phyloP scores from a whole-genome alignment of 2,329 filamentous ascomycete species.

The Microsporum ferrugineum region DNA sequence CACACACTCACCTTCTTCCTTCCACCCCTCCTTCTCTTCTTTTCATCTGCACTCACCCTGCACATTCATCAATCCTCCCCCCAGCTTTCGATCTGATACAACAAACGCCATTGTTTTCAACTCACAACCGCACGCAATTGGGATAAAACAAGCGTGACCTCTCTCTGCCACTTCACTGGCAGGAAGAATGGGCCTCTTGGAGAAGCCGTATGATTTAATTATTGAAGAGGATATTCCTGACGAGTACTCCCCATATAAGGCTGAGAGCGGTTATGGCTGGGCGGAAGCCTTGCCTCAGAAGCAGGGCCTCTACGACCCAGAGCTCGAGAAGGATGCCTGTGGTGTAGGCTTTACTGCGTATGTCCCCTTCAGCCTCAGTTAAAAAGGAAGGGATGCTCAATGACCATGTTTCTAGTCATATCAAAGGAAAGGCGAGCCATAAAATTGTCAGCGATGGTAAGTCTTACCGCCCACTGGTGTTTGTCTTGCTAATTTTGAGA shows the following conservation, averaged over 20 bases:
- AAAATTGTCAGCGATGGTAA: conserved; percentile 97
- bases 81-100: not conserved
- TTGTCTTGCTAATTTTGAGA: not conserved
- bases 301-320: conserved; percentile 96
- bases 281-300: conserved; percentile 90
- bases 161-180: not conserved
- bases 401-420: conserved; percentile 52
- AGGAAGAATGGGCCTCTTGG: conserved; percentile 43
- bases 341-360: conserved; percentile 98
- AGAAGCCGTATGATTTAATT: conserved; percentile 39
- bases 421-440: conserved; percentile 93
- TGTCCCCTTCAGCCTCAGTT: conserved; percentile 28
- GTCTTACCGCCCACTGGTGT: conserved; percentile 19
- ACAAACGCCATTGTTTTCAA: not conserved
- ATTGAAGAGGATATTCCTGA: conserved; percentile 35
- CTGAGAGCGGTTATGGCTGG: conserved; percentile 68
- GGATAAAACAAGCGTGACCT: not conserved
- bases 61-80: not conserved
- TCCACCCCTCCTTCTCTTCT: not conserved
- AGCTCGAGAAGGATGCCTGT: conserved; percentile 96
- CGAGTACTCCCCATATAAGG: conserved; percentile 43
- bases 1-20: not conserved
- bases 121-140: not conserved
- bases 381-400: conserved; percentile 2
- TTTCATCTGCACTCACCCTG: not conserved